phyloP scores from a whole-genome alignment of 2,329 filamentous ascomycete species.

The Pyrenophora teres region DNA sequence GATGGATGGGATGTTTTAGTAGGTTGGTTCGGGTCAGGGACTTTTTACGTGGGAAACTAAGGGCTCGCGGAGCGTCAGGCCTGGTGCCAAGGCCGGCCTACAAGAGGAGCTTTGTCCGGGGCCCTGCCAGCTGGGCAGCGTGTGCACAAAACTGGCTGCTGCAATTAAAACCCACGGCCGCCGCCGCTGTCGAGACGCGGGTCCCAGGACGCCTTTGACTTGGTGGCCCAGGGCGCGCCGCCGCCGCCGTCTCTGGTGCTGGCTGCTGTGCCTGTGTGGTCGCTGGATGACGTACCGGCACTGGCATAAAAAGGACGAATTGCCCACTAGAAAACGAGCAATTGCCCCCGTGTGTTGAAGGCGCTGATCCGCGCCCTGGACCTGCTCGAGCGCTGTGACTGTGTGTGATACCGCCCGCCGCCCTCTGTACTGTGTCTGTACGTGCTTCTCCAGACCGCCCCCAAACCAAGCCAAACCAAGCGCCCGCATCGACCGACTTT shows the following conservation, averaged over 20 bases:
- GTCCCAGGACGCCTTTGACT: too few relatives aligned
- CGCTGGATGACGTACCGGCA: constrained; percentile 21
- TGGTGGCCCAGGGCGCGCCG: constrained; percentile 10
- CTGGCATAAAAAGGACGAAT: constrained; percentile 14
- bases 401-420: constrained; percentile 18
- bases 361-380: constrained; percentile 26
- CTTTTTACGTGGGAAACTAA: constrained; percentile 35
- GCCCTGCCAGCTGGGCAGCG: constrained; percentile 3
- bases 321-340: constrained; percentile 38
- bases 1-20: constrained; percentile 46
- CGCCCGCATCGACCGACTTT: not conserved
- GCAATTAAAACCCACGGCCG: constrained; percentile 3
- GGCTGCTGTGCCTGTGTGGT: constrained; percentile 11
- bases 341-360: constrained; percentile 41
- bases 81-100: constrained; percentile 24
- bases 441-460: constrained; percentile 10
- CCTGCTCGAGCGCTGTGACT: constrained; percentile 5
- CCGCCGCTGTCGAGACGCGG: not conserved
- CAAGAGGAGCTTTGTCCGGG: constrained; percentile 21
- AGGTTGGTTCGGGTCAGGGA: constrained; percentile 39
- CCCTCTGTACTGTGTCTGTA: constrained; percentile 5
- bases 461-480: constrained; percentile 15
- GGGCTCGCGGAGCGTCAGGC: constrained; percentile 22
- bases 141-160: constrained; percentile 1
- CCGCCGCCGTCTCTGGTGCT: constrained; percentile 15